These are phyloP conservation scores for Aspergillus proliferans DNA, from an alignment of 2,329 filamentous ascomycete species.

Conservation along the genomic window DNA sequence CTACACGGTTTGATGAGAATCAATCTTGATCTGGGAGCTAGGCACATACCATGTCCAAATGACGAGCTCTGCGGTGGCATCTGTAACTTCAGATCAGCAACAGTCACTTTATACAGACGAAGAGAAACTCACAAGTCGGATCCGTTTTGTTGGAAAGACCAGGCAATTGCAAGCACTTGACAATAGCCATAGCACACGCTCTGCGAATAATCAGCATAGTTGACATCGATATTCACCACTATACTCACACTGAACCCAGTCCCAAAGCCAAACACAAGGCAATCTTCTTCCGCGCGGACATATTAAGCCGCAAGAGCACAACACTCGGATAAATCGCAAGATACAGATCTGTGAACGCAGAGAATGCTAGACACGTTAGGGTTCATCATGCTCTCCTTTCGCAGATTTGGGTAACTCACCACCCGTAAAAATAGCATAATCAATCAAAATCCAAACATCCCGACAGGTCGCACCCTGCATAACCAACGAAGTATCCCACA, in stretches of 20 bases:
- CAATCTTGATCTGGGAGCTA: neutral
- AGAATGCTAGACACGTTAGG: constrained; percentile 15
- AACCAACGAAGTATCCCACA: constrained; percentile 31
- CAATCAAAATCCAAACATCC: constrained; percentile 31
- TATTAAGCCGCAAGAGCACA: constrained; percentile 26
- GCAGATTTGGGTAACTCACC: constrained; percentile 18
- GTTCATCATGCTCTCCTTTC: too few relatives aligned
- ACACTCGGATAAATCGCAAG: constrained; percentile 28
- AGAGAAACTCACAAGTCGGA: constrained; percentile 19
- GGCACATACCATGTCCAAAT: constrained; percentile 41
- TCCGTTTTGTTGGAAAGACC: constrained; percentile 22
- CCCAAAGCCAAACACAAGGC: constrained; percentile 22
- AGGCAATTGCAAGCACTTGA: constrained; percentile 27
- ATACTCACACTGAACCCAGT: constrained; percentile 24
- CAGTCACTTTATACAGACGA: too few relatives aligned
- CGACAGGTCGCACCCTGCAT: constrained; percentile 29
- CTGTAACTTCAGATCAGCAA: too few relatives aligned
- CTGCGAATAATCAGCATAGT: constrained; percentile 10
- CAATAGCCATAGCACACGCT: constrained; percentile 26
- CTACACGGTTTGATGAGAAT: constrained; percentile 4
- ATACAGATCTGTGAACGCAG: constrained; percentile 28
- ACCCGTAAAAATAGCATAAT: constrained; percentile 37
- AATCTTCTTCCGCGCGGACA: constrained; percentile 26
- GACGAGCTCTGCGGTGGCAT: constrained; percentile 35
- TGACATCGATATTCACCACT: neutral